Base-by-base conservation (phyloP, 192 early-diverging fungal genomes). In the Backusella morwellensis region DNA sequence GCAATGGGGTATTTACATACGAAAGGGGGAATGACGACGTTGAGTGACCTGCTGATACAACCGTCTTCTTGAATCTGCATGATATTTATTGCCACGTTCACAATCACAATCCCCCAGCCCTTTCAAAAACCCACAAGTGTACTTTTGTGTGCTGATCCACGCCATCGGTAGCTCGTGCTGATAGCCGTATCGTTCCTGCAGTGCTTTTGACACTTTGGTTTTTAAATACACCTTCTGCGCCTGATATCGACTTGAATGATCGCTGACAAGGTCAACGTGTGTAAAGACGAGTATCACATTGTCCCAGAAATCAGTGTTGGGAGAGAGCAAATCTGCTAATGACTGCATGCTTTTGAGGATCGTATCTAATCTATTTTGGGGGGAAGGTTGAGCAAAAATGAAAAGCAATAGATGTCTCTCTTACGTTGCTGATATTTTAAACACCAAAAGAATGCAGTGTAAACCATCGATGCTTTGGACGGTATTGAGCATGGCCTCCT, bases 231-330 rank as follows among this genome's bases (percentile, higher is more conserved):
- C 35, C 41, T 80, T 80, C 35, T 80, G 68, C 2, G 67, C 42
- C 19, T 70, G 78, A 32, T 47, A 66, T 29, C 68, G 11, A 29
- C 71, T 35, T 23, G 19, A 19, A 40, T 70, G 68, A 15, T 23
- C 32, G 29, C 75, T 35, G 35, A 36, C 35, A 56, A 74, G n/a
- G 29, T 81, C 80, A 11, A 69, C 75, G 35, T 73, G 76, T 0
- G 80, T 81, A 50, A 78, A 78, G 12, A 81, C 75, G 5, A 81
- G 40, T 12, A 81, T 70, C 17, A 81, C 76, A 71, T 76, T 47
- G 21, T 77, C 29, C 80, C 80, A 81, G 19, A 72, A 77, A 23
- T 35, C 40, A 54, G 50, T 35, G 66, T 41, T 63, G 9, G 56
- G 47, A 21, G 38, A 8, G 47, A 63, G 19, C n/a, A 52, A 66